A percentile compares a stretch with the other conserved stretches of the same genome.
Evolutionary conservation across 2,329 filamentous ascomycete genomes (phyloP).

Genomic region (Pseudopithomyces maydicus): DNA sequence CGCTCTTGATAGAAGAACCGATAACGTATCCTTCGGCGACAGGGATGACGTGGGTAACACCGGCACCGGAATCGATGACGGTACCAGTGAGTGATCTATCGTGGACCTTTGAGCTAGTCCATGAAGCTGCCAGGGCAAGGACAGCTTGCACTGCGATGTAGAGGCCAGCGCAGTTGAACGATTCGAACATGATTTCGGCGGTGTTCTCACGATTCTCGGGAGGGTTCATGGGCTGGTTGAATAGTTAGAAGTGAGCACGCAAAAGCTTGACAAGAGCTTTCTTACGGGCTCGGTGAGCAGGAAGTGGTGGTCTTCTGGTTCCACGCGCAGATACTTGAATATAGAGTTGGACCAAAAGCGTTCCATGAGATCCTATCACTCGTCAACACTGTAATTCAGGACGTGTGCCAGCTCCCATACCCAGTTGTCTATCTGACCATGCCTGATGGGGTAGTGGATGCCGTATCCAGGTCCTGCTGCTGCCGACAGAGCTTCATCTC

Average conservation of each 20-base stretch:
- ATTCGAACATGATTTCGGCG: slow-evolving; percentile 99
- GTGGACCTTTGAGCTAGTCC: slow-evolving; percentile 97
- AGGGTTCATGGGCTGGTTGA: slow-evolving; percentile 84
- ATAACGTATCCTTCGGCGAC: slow-evolving; percentile 99
- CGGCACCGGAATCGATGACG: slow-evolving; percentile 97
- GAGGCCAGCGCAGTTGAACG: slow-evolving; percentile 97
- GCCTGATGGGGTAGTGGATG: slow-evolving; percentile 94
- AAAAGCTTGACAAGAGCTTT: slow-evolving; percentile 10
- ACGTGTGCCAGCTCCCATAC: slow-evolving; percentile 53
- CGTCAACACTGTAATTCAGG: slow-evolving; percentile 17
- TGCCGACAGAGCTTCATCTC: slow-evolving; percentile 89
- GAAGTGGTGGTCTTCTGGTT: slow-evolving; percentile 98
- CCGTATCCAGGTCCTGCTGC: slow-evolving; percentile 89
- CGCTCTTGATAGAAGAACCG: slow-evolving; percentile 98
- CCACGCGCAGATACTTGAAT: slow-evolving; percentile 98
- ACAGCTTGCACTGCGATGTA: slow-evolving; percentile 99
- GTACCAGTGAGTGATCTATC: slow-evolving; percentile 96
- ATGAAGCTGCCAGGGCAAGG: slow-evolving; percentile 92
- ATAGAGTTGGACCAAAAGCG: slow-evolving; percentile 99
- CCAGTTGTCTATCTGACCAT: slow-evolving; percentile 99
- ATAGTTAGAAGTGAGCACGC: slow-evolving; percentile 16
- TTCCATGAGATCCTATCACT: slow-evolving; percentile 89
- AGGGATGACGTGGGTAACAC: slow-evolving; percentile 98
- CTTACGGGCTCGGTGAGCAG: slow-evolving; percentile 93
- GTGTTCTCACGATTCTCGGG: slow-evolving; percentile 99